Evolutionary conservation across 2,329 filamentous ascomycete genomes (phyloP).

Genomic region (Apiospora hydei): DNA sequence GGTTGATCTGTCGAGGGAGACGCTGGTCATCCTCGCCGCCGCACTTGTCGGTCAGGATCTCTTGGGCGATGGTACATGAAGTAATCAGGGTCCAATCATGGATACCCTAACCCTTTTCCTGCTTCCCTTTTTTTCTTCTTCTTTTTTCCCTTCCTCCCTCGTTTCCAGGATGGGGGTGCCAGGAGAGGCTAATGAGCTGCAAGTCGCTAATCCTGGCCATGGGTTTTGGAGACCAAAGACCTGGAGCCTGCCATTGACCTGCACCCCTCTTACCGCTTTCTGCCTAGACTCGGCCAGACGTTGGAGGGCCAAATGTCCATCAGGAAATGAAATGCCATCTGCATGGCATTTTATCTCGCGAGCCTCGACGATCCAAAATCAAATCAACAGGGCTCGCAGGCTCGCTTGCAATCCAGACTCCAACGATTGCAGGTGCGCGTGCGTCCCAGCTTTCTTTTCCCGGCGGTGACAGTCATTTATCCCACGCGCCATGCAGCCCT

Average conservation of each 20-base stretch:
- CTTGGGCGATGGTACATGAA: slow-evolving; percentile 19
- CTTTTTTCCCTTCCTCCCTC: slow-evolving; percentile 10
- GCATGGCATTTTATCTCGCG: slow-evolving; percentile 13
- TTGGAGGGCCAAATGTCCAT: slow-evolving; percentile 14
- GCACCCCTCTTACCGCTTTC: slow-evolving; percentile 8
- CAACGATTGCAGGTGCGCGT: neutral
- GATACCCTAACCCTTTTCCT: slow-evolving; percentile 34
- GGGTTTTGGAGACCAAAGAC: slow-evolving; percentile 19
- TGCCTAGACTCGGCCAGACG: slow-evolving; percentile 9
- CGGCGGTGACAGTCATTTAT: slow-evolving; percentile 6
- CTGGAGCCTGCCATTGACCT: slow-evolving; percentile 3
- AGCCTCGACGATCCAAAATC: slow-evolving; percentile 1
- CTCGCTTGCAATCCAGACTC: slow-evolving; percentile 1
- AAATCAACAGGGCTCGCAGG: slow-evolving; percentile 5
- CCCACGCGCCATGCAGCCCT: slow-evolving; percentile 16
- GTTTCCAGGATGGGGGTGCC: neutral
- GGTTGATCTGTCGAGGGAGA: neutral
- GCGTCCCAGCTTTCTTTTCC: slow-evolving; percentile 3
- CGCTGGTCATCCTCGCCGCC: slow-evolving; percentile 6
- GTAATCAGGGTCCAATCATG: slow-evolving; percentile 35
- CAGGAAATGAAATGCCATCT: slow-evolving; percentile 22
- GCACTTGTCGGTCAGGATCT: slow-evolving; percentile 19
- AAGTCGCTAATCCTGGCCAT: slow-evolving; percentile 18
- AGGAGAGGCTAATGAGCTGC: slow-evolving; percentile 12
- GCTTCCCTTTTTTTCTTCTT: slow-evolving; percentile 30